A percentile compares a stretch with the other conserved stretches of the same genome.
Evolutionary conservation across 1,139 yeast species (phyloP).

Genomic region (Blastobotrys elegans): DNA sequence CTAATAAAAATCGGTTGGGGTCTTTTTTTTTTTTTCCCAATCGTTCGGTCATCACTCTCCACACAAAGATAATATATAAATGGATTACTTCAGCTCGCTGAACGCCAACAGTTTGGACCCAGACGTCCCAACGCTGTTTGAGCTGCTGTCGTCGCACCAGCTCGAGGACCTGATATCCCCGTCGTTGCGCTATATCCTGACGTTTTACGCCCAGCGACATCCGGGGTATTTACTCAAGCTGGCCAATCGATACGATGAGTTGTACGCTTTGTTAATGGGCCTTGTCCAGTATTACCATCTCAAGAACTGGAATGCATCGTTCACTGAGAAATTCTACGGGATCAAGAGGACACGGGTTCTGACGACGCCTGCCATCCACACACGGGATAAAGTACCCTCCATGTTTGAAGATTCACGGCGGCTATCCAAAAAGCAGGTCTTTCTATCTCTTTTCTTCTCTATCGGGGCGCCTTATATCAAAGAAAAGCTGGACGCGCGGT

Average conservation of each 20-base stretch:
- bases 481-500: conserved; percentile 62
- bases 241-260: conserved; percentile 71
- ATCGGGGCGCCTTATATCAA: conserved; percentile 64
- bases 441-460: conserved; percentile 56
- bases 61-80: too few relatives aligned
- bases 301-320: conserved; percentile 73
- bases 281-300: conserved; percentile 71
- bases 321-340: conserved; percentile 91
- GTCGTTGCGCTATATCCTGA: conserved; percentile 71
- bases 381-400: conserved; percentile 38
- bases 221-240: conserved; percentile 63
- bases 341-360: conserved; percentile 53
- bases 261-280: conserved; percentile 58
- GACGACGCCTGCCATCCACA: conserved; percentile 26
- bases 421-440: conserved; percentile 50
- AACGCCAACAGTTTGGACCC: conserved; percentile 73
- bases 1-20: too few relatives aligned
- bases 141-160: conserved; percentile 75
- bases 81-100: conserved; percentile 80
- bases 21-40: too few relatives aligned
- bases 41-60: too few relatives aligned
- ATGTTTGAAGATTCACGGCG: conserved; percentile 52
- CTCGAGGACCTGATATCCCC: conserved; percentile 76
- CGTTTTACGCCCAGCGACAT: conserved; percentile 73
- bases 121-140: conserved; percentile 77